Percentiles rank a stretch among this genome's conserved stretches.
phyloP scores from a whole-genome alignment of 176 grass and related monocot species.

The Oryza brachyantha region DNA sequence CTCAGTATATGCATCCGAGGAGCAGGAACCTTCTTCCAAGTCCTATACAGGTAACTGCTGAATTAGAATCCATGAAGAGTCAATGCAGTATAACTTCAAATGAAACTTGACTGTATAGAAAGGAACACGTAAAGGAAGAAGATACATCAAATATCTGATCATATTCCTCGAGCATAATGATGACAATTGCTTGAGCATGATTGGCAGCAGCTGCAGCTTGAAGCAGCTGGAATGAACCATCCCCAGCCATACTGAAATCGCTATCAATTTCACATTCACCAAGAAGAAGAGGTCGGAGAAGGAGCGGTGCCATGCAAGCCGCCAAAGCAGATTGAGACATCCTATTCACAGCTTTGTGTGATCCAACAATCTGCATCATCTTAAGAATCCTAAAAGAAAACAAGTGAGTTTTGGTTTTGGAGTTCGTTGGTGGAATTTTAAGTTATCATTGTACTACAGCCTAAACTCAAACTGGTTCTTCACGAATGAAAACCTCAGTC shows the following conservation, averaged over 20 bases:
- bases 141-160: slow-evolving; percentile 93
- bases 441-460: slow-evolving; percentile 15
- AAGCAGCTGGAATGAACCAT: slow-evolving; percentile 89
- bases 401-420: slow-evolving; percentile 27
- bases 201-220: slow-evolving; percentile 96
- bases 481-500: slow-evolving; percentile 17
- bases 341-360: slow-evolving; percentile 82
- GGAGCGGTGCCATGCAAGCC: slow-evolving; percentile 98
- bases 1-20: slow-evolving; percentile 84
- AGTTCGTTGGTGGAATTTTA: background rate
- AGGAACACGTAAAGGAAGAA: slow-evolving; percentile 14
- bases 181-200: slow-evolving; percentile 94
- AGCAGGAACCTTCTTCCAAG: slow-evolving; percentile 72
- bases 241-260: slow-evolving; percentile 78
- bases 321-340: slow-evolving; percentile 93
- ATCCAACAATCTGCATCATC: slow-evolving; percentile 86
- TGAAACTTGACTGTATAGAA: slow-evolving; percentile 22
- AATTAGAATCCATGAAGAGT: slow-evolving; percentile 39
- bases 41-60: slow-evolving; percentile 43
- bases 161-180: slow-evolving; percentile 92
- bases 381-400: slow-evolving; percentile 89
- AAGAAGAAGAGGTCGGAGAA: slow-evolving; percentile 85
- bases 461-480: slow-evolving; percentile 9
- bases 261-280: slow-evolving; percentile 90
- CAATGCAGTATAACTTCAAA: slow-evolving; percentile 31